Conservation (phyloP, 164 flowering plant genomes). For the Litsea cubeba region DNA sequence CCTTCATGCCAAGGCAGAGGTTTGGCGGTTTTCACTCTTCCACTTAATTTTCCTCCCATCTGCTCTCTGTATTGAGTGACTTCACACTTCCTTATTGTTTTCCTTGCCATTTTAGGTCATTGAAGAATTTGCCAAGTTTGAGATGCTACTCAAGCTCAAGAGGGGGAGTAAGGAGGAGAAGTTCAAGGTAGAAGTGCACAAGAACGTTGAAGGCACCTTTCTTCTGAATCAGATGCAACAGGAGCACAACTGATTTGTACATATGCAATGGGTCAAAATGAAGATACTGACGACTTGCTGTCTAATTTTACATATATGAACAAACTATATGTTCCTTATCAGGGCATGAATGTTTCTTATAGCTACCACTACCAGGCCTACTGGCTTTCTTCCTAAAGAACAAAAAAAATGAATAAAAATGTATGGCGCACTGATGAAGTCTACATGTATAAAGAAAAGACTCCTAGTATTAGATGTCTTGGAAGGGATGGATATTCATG, state of each 20-base stretch:
- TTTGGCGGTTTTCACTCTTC: constrained; percentile 1
- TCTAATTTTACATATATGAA: no score
- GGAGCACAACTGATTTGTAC: neutral
- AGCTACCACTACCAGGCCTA: no score
- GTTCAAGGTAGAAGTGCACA: constrained; percentile 17
- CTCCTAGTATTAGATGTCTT: no score
- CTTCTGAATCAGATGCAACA: constrained; percentile 28
- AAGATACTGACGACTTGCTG: no score
- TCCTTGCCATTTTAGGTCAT: constrained; percentile 28
- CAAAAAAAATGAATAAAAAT: no score
- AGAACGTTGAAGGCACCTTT: constrained; percentile 29
- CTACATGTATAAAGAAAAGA: no score
- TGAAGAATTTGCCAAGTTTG: constrained; percentile 53
- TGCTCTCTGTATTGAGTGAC: neutral
- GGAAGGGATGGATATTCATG: no score
- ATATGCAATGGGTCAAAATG: no score
- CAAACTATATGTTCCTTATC: no score
- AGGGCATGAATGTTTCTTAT: no score
- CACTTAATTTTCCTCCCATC: neutral
- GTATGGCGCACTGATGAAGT: no score
- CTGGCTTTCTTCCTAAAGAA: no score
- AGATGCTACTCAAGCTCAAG: constrained; percentile 33
- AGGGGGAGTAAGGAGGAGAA: constrained; percentile 24
- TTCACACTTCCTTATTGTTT: neutral
- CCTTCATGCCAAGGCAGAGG: constrained; percentile 69